Percentiles rank a stretch among this genome's conserved stretches.
These are phyloP conservation scores for Ustilago tritici DNA, from an alignment of 1,284 basidiomycete species.

Conservation along the genomic window DNA sequence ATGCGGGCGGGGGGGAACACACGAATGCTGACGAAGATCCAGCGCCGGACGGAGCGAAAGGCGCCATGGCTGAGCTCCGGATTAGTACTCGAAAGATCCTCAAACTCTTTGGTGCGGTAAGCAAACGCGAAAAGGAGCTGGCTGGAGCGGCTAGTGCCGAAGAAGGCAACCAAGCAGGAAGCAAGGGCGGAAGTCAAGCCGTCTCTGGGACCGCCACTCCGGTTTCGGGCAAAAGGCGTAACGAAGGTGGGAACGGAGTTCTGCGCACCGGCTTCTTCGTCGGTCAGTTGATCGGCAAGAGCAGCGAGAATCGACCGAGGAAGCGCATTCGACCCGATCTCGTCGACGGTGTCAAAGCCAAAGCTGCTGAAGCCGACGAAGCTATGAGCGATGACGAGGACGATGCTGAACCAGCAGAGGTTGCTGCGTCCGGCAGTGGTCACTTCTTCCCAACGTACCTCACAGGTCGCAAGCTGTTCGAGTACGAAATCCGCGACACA, in stretches of 20 bases:
- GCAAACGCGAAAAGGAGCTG: slow-evolving; percentile 53
- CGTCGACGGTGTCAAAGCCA: slow-evolving; percentile 19
- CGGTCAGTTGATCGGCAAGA: slow-evolving; percentile 24
- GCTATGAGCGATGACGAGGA: slow-evolving; percentile 15
- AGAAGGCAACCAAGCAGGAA: slow-evolving; percentile 18
- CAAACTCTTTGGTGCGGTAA: slow-evolving; percentile 55
- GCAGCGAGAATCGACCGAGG: slow-evolving; percentile 9
- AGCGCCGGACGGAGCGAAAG: slow-evolving; percentile 52
- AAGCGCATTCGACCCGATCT: slow-evolving; percentile 43
- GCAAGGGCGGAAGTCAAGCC: slow-evolving; percentile 10
- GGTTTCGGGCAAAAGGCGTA: slow-evolving; percentile 23
- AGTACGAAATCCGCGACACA: slow-evolving; percentile 86
- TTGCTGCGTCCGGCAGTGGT: slow-evolving; percentile 68
- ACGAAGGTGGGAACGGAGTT: not conserved
- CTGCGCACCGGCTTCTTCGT: slow-evolving; percentile 32
- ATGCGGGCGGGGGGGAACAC: slow-evolving; percentile 13
- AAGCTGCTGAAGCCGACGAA: slow-evolving; percentile 1
- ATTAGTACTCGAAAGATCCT: slow-evolving; percentile 52
- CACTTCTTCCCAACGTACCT: slow-evolving; percentile 93
- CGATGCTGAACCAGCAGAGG: slow-evolving; percentile 9
- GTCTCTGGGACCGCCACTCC: slow-evolving; percentile 16
- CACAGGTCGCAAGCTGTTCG: slow-evolving; percentile 84
- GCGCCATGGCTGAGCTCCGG: slow-evolving; percentile 49
- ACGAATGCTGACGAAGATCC: slow-evolving; percentile 42
- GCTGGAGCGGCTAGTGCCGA: slow-evolving; percentile 45